Percentiles rank a stretch among this genome's conserved stretches.
Evolutionary conservation across 495 filamentous ascomycete genomes (phyloP).

Genomic region (Podospora pseudopauciseta): DNA sequence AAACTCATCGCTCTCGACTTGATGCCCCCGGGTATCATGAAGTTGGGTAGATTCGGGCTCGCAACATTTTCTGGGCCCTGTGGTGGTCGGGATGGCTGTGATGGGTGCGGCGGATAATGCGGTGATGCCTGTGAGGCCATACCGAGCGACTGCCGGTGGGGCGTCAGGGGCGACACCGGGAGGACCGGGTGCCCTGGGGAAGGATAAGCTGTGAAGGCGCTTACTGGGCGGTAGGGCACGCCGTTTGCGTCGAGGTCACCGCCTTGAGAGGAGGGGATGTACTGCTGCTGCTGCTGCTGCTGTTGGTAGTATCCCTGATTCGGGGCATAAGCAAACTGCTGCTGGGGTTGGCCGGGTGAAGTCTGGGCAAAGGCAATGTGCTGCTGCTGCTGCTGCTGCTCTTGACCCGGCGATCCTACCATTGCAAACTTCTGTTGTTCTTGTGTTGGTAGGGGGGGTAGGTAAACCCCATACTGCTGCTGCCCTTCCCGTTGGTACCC

Average conservation of each 20-base stretch:
- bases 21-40: conserved; percentile 24
- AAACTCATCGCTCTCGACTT: conserved; percentile 18
- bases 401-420: not conserved
- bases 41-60: conserved; percentile 16
- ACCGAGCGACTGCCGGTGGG: not conserved
- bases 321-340: not conserved
- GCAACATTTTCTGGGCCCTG: not conserved
- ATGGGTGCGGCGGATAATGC: not conserved
- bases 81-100: not conserved
- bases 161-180: not conserved
- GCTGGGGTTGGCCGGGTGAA: conserved; percentile 4
- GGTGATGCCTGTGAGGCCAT: not conserved
- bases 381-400: conserved; percentile 8
- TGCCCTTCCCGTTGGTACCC: not conserved
- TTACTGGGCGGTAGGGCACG: not conserved
- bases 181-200: not conserved
- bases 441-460: not conserved
- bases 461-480: not conserved
- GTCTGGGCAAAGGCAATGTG: conserved; percentile 10
- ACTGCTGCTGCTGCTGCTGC: not conserved
- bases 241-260: not conserved
- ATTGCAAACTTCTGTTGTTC: conserved; percentile 7
- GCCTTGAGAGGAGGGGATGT: not conserved
- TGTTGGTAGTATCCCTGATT: not conserved
- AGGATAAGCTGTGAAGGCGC: not conserved